phyloP scores from a whole-genome alignment of 768 basidiomycete species.

The Lentinula sp. region DNA sequence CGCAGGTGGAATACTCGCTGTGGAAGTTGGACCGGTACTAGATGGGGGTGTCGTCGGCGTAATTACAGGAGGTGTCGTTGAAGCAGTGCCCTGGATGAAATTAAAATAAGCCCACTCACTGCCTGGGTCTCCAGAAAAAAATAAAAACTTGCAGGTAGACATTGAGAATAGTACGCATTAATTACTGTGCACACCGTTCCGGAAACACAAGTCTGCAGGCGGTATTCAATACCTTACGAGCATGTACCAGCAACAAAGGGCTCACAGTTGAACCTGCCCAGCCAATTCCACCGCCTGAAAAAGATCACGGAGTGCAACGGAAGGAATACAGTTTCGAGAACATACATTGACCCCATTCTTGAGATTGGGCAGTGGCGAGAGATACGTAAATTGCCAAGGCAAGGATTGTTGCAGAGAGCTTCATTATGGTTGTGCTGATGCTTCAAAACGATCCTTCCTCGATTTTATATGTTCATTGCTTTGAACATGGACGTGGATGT shows the following conservation, averaged over 20 bases:
- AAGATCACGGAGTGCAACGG: background rate
- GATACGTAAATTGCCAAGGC: background rate
- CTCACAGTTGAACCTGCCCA: slow-evolving; percentile 13
- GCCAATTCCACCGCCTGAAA: slow-evolving; percentile 11
- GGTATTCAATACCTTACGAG: background rate
- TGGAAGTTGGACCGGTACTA: slow-evolving; percentile 1
- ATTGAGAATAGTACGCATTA: slow-evolving; percentile 12
- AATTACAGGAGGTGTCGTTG: background rate
- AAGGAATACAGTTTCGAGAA: background rate
- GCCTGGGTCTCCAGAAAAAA: background rate
- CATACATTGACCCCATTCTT: slow-evolving; percentile 9
- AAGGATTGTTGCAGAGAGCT: background rate
- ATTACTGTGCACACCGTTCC: slow-evolving; percentile 11
- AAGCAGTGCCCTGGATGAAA: background rate
- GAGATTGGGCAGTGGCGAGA: slow-evolving; percentile 5
- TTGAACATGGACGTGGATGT: background rate
- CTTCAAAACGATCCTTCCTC: background rate
- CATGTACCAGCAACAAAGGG: background rate
- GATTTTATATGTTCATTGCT: background rate
- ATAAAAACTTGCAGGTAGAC: slow-evolving; percentile 2
- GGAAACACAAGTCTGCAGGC: slow-evolving; percentile 10
- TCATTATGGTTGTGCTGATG: background rate
- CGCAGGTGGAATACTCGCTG: slow-evolving; percentile 11
- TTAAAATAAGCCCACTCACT: background rate
- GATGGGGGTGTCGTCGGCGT: slow-evolving; percentile 8